Percentiles rank a stretch among this genome's conserved stretches.
phyloP scores from a whole-genome alignment of 1,284 basidiomycete species.

The Puccinia novopanici region DNA sequence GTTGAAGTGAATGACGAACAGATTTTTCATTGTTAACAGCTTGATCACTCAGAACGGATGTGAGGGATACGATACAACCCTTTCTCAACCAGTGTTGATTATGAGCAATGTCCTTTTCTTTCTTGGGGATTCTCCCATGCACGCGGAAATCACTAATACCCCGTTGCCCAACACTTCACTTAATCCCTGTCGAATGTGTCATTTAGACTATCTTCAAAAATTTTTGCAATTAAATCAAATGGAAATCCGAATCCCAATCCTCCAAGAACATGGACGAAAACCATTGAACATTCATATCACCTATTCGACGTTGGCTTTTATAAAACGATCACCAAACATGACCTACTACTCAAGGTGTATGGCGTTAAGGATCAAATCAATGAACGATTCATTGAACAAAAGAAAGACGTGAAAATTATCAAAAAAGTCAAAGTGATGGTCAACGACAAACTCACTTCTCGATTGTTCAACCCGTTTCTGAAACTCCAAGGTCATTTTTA shows the following conservation, averaged over 20 bases:
- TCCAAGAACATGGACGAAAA: not conserved
- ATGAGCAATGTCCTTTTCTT: constrained; percentile 1
- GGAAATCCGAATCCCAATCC: not conserved
- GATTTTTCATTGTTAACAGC: too few species aligned
- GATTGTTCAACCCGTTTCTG: not conserved
- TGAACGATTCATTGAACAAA: not conserved
- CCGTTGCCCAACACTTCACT: not conserved
- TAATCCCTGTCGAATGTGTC: constrained; percentile 17
- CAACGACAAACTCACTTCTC: not conserved
- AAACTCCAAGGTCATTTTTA: not conserved
- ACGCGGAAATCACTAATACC: too few species aligned
- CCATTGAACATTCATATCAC: not conserved
- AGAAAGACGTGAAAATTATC: not conserved
- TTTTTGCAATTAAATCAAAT: not conserved
- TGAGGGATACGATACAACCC: too few species aligned
- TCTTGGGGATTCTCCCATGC: constrained; percentile 24
- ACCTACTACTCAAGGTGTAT: not conserved
- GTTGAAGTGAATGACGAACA: too few species aligned
- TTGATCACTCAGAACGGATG: too few species aligned
- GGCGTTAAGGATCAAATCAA: not conserved
- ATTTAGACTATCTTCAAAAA: not conserved
- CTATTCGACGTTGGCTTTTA: not conserved
- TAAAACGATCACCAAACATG: not conserved
- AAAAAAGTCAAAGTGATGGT: not conserved
- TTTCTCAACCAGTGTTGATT: not conserved